These are phyloP conservation scores for Aureobasidium musti DNA, from an alignment of 2,329 filamentous ascomycete species.

Conservation along the genomic window DNA sequence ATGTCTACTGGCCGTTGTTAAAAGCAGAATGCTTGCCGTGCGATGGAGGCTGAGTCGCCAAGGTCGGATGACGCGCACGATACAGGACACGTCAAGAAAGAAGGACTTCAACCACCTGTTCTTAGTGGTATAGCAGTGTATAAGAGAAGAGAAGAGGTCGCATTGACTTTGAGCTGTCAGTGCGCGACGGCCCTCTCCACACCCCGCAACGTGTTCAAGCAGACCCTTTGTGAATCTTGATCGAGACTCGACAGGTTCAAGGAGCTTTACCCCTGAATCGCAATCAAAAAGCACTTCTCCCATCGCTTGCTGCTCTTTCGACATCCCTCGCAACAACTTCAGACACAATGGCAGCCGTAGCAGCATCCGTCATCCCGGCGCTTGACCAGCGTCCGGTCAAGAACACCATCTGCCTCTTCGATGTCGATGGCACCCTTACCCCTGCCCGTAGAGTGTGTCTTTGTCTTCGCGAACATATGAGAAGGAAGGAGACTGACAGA, in stretches of 20 bases:
- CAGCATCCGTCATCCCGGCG: constrained; percentile 63
- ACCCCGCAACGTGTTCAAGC: constrained; percentile 18
- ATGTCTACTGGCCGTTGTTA: neutral
- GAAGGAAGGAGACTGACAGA: neutral
- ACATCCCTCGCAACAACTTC: neutral
- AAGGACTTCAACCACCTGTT: neutral
- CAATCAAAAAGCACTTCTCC: neutral
- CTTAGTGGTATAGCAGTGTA: constrained; percentile 8
- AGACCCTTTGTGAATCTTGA: neutral
- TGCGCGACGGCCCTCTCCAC: neutral
- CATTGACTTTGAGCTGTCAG: neutral
- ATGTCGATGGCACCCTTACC: constrained; percentile 92
- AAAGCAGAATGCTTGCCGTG: neutral
- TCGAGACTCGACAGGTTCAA: constrained; percentile 2
- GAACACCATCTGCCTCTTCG: constrained; percentile 93
- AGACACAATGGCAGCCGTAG: constrained; percentile 42
- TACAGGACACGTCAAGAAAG: neutral
- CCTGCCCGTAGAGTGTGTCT: constrained; percentile 70
- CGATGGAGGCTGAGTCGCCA: constrained; percentile 10
- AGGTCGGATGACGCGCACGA: neutral
- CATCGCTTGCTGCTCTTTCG: neutral
- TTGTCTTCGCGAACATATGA: neutral
- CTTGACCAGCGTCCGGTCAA: constrained; percentile 82
- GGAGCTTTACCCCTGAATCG: constrained; percentile 27
- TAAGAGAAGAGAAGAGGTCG: neutral